Percentiles rank a stretch among this genome's conserved stretches.
phyloP scores from a whole-genome alignment of 2,329 filamentous ascomycete species.

The Podosphaera xanthii region DNA sequence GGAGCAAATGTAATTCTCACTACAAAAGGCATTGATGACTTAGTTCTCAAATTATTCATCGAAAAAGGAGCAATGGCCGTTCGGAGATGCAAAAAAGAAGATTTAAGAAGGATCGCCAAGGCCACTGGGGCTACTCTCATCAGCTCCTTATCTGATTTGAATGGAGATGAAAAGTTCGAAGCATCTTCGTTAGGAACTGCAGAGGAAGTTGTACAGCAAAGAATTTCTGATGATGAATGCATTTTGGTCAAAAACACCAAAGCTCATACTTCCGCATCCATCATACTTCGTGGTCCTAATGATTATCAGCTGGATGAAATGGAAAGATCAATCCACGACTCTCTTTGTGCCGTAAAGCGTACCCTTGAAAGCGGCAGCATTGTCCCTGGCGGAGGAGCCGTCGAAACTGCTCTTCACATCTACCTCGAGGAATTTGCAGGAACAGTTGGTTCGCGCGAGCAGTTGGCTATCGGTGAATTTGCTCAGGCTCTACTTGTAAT shows the following conservation, averaged over 20 bases:
- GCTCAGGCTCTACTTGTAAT: slow-evolving; percentile 84
- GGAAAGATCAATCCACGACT: slow-evolving; percentile 96
- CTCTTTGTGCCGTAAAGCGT: slow-evolving; percentile 86
- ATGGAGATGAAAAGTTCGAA: slow-evolving; percentile 94
- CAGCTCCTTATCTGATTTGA: slow-evolving; percentile 82
- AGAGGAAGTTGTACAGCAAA: slow-evolving; percentile 92
- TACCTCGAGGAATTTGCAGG: slow-evolving; percentile 97
- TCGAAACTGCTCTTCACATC: slow-evolving; percentile 97
- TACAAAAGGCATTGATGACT: slow-evolving; percentile 94
- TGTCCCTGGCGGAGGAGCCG: slow-evolving; percentile 85
- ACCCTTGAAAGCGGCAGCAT: slow-evolving; percentile 93
- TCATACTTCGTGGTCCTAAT: slow-evolving; percentile 87
- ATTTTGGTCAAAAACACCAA: slow-evolving; percentile 94
- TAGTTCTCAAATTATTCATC: slow-evolving; percentile 82
- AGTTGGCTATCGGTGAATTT: slow-evolving; percentile 94
- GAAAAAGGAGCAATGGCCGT: slow-evolving; percentile 93
- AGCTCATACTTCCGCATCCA: slow-evolving; percentile 76
- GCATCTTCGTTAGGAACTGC: slow-evolving; percentile 70
- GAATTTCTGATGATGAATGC: slow-evolving; percentile 96
- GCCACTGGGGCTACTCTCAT: slow-evolving; percentile 86
- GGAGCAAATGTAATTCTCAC: slow-evolving; percentile 92
- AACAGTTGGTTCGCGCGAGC: slow-evolving; percentile 87
- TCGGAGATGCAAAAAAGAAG: slow-evolving; percentile 94
- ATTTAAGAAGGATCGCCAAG: slow-evolving; percentile 82
- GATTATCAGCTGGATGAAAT: slow-evolving; percentile 96